A percentile compares a stretch with the other conserved stretches of the same genome.
Conservation (phyloP, 2,329 filamentous ascomycete genomes). For the Trichoderma asperellum region DNA sequence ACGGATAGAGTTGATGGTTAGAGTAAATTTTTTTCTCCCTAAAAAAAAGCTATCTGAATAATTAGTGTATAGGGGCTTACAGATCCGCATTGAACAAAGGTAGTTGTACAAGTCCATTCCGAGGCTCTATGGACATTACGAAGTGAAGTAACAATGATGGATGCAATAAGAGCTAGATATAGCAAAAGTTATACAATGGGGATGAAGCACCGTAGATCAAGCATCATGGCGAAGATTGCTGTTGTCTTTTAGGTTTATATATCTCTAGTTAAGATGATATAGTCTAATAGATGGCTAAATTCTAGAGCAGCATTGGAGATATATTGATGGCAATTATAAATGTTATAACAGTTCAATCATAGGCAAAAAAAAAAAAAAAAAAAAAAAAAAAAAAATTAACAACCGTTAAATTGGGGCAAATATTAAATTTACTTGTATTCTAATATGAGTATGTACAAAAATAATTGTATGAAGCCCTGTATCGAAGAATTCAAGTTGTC, state of each 20-base stretch:
- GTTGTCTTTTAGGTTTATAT: not conserved
- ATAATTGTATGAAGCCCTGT: not conserved
- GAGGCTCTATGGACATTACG: not conserved
- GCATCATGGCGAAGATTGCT: accelerated
- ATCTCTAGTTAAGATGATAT: not conserved
- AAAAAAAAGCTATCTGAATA: too few species aligned
- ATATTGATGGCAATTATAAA: too few species aligned
- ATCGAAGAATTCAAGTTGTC: not conserved
- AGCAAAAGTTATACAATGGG: not conserved
- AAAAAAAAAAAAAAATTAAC: too few species aligned
- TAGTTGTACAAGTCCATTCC: not conserved
- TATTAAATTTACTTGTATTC: not conserved
- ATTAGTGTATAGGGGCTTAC: too few species aligned
- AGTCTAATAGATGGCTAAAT: not conserved
- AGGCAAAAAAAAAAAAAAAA: too few species aligned
- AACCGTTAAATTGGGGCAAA: not conserved
- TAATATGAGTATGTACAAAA: not conserved
- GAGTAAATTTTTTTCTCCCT: too few species aligned
- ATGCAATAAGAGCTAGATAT: not conserved
- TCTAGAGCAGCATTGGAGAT: not conserved
- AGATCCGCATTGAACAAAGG: not conserved
- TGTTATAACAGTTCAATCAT: too few species aligned
- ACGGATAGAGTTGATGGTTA: too few species aligned
- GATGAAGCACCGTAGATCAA: not conserved
- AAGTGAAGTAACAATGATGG: not conserved